Conservation (phyloP, 2,329 filamentous ascomycete genomes). For the Akanthomyces uredinophilus region DNA sequence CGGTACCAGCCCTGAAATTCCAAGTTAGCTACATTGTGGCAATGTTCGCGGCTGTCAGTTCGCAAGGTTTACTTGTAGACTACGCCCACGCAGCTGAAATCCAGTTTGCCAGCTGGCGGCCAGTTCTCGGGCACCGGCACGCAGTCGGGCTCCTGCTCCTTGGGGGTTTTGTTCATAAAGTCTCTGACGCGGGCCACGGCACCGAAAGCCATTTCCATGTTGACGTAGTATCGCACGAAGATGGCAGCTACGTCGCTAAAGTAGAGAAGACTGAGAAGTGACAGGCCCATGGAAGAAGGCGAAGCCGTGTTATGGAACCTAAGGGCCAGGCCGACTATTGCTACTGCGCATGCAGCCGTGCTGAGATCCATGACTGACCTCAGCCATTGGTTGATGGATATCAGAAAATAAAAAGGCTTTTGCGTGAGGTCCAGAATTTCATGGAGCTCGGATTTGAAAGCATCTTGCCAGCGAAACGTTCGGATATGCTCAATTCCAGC, state of each 20-base stretch:
- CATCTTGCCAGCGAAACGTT: slow-evolving; percentile 47
- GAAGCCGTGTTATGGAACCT: slow-evolving; percentile 11
- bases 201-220: slow-evolving; percentile 21
- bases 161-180: slow-evolving; percentile 10
- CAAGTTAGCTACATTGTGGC: too few species aligned
- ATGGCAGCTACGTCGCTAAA: slow-evolving; percentile 19
- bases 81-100: slow-evolving; percentile 16
- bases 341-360: slow-evolving; percentile 37
- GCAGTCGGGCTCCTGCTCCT: slow-evolving; percentile 13
- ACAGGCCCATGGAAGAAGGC: slow-evolving; percentile 14
- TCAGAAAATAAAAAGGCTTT: slow-evolving; percentile 48
- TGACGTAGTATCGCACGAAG: background rate
- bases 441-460: slow-evolving; percentile 38
- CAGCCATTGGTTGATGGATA: slow-evolving; percentile 50
- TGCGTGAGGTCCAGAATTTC: slow-evolving; percentile 45
- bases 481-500: slow-evolving; percentile 43
- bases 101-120: slow-evolving; percentile 17
- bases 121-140: slow-evolving; percentile 21
- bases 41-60: slow-evolving; percentile 13
- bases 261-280: slow-evolving; percentile 19
- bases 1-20: background rate
- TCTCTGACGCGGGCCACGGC: slow-evolving; percentile 18
- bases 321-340: slow-evolving; percentile 40
- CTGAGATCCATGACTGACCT: slow-evolving; percentile 43
- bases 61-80: slow-evolving; percentile 15